A percentile compares a stretch with the other conserved stretches of the same genome.
These are phyloP conservation scores for Neurospora sp. DNA, from an alignment of 495 filamentous ascomycete species.

Conservation along the genomic window DNA sequence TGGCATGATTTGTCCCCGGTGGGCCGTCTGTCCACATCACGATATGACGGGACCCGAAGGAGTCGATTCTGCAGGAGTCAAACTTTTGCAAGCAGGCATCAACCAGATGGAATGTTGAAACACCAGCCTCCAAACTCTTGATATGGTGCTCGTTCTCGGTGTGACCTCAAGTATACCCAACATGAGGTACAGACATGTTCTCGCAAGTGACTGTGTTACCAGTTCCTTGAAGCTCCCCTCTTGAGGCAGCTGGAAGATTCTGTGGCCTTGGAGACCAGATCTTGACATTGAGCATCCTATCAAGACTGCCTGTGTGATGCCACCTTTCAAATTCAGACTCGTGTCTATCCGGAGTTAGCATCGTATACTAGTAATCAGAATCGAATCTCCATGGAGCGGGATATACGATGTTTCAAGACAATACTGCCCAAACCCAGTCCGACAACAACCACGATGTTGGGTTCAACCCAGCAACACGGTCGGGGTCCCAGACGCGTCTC, in stretches of 20 bases:
- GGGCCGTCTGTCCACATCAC: neutral
- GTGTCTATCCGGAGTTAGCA: neutral
- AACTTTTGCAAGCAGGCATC: neutral
- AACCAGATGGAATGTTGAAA: neutral
- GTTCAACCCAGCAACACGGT: neutral
- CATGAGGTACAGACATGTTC: neutral
- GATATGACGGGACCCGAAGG: neutral
- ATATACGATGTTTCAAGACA: neutral
- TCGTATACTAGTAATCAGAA: neutral
- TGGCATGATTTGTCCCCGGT: neutral
- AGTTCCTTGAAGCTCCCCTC: neutral
- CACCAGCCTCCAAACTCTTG: neutral
- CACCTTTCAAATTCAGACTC: too few relatives aligned
- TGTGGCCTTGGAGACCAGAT: neutral
- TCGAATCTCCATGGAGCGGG: neutral
- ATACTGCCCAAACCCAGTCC: neutral
- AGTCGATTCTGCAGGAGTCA: neutral
- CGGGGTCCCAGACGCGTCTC: neutral
- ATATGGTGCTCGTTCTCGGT: neutral
- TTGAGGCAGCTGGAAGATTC: neutral
- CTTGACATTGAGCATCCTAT: neutral
- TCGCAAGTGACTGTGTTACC: neutral
- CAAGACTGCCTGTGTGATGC: neutral
- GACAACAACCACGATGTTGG: neutral
- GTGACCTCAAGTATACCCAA: neutral